phyloP scores from a whole-genome alignment of 2,329 filamentous ascomycete genomes.

The Trematosphaeria pertusa region DNA sequence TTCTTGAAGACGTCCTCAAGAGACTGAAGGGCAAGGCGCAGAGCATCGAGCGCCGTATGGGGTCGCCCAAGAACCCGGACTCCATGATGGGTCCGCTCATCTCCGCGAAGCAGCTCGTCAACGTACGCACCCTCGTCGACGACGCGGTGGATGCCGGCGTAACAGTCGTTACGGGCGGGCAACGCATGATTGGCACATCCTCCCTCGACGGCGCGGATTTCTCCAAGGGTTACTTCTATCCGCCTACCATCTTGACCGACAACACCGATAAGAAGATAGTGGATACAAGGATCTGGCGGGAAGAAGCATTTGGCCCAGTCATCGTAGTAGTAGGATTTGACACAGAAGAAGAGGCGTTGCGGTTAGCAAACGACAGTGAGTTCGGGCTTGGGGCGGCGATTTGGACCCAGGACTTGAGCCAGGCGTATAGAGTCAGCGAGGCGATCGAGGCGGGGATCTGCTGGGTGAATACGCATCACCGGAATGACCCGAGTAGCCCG shows the following conservation, averaged over 20 bases:
- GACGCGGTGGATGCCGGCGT: conserved; percentile 48
- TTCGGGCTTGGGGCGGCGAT: conserved; percentile 60
- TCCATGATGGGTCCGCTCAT: conserved; percentile 72
- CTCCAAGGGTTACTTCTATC: conserved; percentile 58
- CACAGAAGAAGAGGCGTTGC: conserved; percentile 55
- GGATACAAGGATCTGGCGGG: conserved; percentile 48
- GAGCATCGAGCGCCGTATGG: conserved; percentile 63
- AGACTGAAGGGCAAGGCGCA: conserved; percentile 54
- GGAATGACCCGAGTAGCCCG: conserved; percentile 74
- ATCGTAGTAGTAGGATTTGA: conserved; percentile 58
- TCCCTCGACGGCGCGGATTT: conserved; percentile 61
- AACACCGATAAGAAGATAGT: conserved; percentile 38
- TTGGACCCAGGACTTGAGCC: conserved; percentile 59
- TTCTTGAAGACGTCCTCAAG: conserved; percentile 49
- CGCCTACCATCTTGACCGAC: conserved; percentile 53
- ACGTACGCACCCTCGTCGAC: conserved; percentile 46
- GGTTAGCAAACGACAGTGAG: conserved; percentile 57
- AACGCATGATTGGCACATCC: conserved; percentile 57
- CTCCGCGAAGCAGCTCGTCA: conserved; percentile 58
- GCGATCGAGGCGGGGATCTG: conserved; percentile 58
- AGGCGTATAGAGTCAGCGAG: conserved; percentile 56
- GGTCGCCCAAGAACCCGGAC: conserved; percentile 61
- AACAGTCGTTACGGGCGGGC: conserved; percentile 56
- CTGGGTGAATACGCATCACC: conserved; percentile 65
- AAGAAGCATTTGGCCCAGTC: conserved; percentile 62